Conservation (phyloP, 257 asterid species). For the Ocimum tenuiflorum region DNA sequence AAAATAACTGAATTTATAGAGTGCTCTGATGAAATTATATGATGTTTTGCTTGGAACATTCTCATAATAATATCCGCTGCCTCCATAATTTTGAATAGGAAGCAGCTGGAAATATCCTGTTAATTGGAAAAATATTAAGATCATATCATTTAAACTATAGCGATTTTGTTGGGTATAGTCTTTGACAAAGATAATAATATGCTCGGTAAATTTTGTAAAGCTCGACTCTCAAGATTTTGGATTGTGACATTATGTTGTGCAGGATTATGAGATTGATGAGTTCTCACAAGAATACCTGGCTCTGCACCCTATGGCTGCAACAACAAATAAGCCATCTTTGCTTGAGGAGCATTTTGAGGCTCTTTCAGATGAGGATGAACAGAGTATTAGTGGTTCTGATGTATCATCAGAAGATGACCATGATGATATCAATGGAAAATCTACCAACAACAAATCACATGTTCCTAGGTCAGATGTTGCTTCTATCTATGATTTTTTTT, state of each 20-base stretch:
- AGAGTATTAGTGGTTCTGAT: slow-evolving; percentile 52
- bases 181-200: background rate
- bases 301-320: slow-evolving; percentile 66
- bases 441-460: slow-evolving; percentile 41
- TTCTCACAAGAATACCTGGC: slow-evolving; percentile 56
- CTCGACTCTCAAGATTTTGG: background rate
- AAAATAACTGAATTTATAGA: too few species aligned
- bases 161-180: background rate
- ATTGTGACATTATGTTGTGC: slow-evolving; percentile 16
- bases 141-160: background rate
- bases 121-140: background rate
- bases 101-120: background rate
- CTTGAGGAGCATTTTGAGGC: slow-evolving; percentile 79
- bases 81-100: background rate
- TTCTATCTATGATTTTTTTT: background rate
- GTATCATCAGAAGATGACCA: slow-evolving; percentile 51
- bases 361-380: slow-evolving; percentile 48
- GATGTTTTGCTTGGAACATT: too few species aligned
- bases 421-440: slow-evolving; percentile 21
- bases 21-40: too few species aligned
- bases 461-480: slow-evolving; percentile 52
- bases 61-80: too few species aligned
- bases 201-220: too few species aligned
- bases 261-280: slow-evolving; percentile 89
- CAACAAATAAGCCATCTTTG: slow-evolving; percentile 53